Base-by-base conservation (phyloP, 495 filamentous ascomycete genomes). In the Penicillium alfredii region DNA sequence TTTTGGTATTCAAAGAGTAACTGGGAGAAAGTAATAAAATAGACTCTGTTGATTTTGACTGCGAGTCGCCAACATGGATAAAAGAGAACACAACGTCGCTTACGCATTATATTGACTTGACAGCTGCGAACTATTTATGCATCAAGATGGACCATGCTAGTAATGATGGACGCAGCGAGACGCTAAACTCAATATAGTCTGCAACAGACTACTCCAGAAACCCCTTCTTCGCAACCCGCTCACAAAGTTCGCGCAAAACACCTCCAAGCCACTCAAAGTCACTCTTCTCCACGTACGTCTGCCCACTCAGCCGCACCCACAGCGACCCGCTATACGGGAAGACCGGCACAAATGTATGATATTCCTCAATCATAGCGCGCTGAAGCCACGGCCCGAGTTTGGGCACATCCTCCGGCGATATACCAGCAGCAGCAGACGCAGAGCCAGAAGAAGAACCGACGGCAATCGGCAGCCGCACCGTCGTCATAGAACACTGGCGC, bases 251-350 rank as follows among this genome's bases (percentile, higher is more conserved):
- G 53, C 74, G 74, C 49, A 93, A 50, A 20, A 72, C 57, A 27
- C 63, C 42, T 0, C 65, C 87, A 12, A 71, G 71, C 77, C 78
- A 85, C 55, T 81, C 77, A 49, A 93, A 93, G 64, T 95, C 88
- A 1, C 67, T 68, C 35, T 76, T 51, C 22, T 87, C 86, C 23
- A 94, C 53, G 59, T 86, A 97, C 0, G 86, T 67, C 71, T 94
- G 86, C 8, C 71, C 86, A 54, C 81, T 86, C 23, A 94, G 46
- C 18, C 90, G 64, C 4, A 69, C 70, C 85, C 83, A 95, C 50
- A 75, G 68, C 17, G 60, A 60, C 2, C 71, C 72, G 2, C 58
- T 64, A 53, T 87, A 81, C 6, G 61, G 59, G 33, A 73, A 77
- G 6, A 85, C 48, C 0, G 80, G 68, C 17, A 90, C 63, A 56